Base-by-base conservation (phyloP, 176 grass and related monocot species). In the Zea luxurians region DNA sequence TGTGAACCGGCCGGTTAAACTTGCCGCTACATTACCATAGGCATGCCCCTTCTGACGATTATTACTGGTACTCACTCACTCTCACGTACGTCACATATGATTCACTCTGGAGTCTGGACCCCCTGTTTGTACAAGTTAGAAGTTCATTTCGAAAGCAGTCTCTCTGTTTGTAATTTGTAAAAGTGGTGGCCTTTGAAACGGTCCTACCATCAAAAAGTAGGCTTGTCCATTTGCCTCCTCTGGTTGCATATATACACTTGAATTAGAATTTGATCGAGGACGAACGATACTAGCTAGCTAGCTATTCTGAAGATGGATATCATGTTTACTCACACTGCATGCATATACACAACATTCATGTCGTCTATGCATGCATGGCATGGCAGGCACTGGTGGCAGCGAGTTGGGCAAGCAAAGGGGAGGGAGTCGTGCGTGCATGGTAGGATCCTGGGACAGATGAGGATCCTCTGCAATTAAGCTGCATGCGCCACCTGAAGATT, bases 391-490 rank as follows among this genome's bases (percentile, higher is more conserved):
- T 27, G 27, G 27, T 27, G 27, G 27, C 27, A 27, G 27, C 27
- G 27, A 27, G 27, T 27, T 27, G 27, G 27, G 27, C 27, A 27
- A 27, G 27, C 13, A 12, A 80, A n/a, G 15, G 13, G 6, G 10
- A 63, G 38, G 13, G 12, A 36, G 37, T 27, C 27, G 27, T 27
- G 27, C 27, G 66, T 78, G 52, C 75, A 78, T 13, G 58, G n/a
- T 20, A 49, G 36, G 54, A 61, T 68, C 73, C 59, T 61, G 27
- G 49, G 54, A 37, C 43, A 57, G 38, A 47, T 59, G 48, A 46
- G 35, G 59, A 62, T 62, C 48, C 17, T 61, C 37, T 70, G 37
- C 74, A 84, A 27, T 27, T 27, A 27, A 71, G 57, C 46, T 78
- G 74, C 57, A 13, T 42, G 4, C 41, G 0, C 10, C 62, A 53